phyloP scores from a whole-genome alignment of 306 rosid species.

The Parietaria judaica region DNA sequence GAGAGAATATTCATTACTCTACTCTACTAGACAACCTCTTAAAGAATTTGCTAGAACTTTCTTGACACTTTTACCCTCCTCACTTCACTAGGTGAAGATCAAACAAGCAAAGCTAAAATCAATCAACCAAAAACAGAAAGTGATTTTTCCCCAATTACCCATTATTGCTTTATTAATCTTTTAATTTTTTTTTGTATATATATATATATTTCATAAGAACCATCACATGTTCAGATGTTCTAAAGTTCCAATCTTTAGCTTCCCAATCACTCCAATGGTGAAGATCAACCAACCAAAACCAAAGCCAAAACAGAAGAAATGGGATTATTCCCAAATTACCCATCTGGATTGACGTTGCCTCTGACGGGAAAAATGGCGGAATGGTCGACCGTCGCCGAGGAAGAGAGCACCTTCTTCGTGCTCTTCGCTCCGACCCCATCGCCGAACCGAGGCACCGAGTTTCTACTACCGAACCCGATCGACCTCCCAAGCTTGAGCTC shows the following conservation, averaged over 20 bases:
- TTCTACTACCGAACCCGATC: slow-evolving; percentile 26
- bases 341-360: slow-evolving; percentile 73
- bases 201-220: too few species aligned
- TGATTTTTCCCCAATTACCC: background rate
- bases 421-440: slow-evolving; percentile 7
- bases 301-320: background rate
- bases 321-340: slow-evolving; percentile 25
- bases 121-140: too few species aligned
- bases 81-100: too few species aligned
- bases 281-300: background rate
- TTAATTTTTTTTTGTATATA: too few species aligned
- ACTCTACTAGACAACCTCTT: too few species aligned
- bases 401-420: slow-evolving; percentile 25
- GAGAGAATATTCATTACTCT: too few species aligned
- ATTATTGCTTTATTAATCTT: background rate
- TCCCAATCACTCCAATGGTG: background rate
- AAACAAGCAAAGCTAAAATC: too few species aligned
- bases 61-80: too few species aligned
- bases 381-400: slow-evolving; percentile 26
- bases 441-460: slow-evolving; percentile 15
- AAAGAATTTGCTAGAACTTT: too few species aligned
- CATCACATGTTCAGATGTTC: background rate
- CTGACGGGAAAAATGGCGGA: slow-evolving; percentile 56
- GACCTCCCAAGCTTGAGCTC: slow-evolving; percentile 46
- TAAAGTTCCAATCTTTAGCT: background rate